Conservation (phyloP, 345 rosid genomes). For the Citrus glauca region DNA sequence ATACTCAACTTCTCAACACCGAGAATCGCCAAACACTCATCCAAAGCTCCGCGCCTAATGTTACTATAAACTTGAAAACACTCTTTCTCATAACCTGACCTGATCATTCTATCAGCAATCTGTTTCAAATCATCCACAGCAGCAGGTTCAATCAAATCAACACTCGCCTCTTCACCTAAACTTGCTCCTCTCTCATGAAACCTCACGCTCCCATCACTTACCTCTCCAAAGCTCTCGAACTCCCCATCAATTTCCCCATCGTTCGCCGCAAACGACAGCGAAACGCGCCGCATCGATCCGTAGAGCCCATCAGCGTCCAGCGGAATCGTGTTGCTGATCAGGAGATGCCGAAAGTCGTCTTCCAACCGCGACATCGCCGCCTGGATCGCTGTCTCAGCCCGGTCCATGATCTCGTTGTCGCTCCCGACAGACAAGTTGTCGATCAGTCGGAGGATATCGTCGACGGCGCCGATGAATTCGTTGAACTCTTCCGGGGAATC, state of each 20-base stretch:
- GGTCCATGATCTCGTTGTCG: conserved; percentile 54
- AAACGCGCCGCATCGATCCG: conserved; percentile 79
- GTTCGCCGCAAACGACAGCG: conserved; percentile 48
- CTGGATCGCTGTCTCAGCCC: conserved; percentile 85
- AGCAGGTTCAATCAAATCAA: conserved; percentile 68
- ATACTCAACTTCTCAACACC: conserved; percentile 93
- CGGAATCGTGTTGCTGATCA: conserved; percentile 78
- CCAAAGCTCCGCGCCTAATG: conserved; percentile 78
- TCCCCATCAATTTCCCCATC: conserved; percentile 73
- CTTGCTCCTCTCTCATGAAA: conserved; percentile 90
- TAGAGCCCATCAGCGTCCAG: conserved; percentile 69
- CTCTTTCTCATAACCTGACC: conserved; percentile 91
- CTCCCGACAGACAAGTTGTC: conserved; percentile 44
- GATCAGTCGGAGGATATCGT: conserved; percentile 59
- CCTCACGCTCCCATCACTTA: conserved; percentile 48
- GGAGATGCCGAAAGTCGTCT: conserved; percentile 80
- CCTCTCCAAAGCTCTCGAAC: conserved; percentile 68
- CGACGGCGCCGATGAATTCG: conserved; percentile 72
- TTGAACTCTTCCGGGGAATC: conserved; percentile 63
- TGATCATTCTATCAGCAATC: conserved; percentile 86
- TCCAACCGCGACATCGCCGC: conserved; percentile 87
- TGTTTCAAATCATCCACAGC: conserved; percentile 63
- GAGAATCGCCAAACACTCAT: conserved; percentile 70
- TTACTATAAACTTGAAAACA: conserved; percentile 82
- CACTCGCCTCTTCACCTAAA: conserved; percentile 69